Conservation (phyloP, 768 basidiomycete genomes). For the Podaxis sp. region DNA sequence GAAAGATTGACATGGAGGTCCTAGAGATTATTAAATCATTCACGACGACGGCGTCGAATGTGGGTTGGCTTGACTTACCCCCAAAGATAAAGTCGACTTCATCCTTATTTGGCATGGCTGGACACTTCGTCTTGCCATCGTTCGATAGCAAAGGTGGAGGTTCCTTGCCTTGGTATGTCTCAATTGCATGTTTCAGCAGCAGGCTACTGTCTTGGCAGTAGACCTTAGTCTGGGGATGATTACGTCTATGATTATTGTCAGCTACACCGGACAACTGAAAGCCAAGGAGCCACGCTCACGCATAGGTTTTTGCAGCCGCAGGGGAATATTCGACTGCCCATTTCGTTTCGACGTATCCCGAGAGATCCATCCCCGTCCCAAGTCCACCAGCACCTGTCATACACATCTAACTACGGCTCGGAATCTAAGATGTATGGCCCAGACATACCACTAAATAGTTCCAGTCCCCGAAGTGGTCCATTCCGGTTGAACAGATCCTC, state of each 20-base stretch:
- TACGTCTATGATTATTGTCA: slow-evolving; percentile 39
- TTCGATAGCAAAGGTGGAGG: slow-evolving; percentile 41
- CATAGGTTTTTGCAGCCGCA: slow-evolving; percentile 63
- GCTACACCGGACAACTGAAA: not conserved
- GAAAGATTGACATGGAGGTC: slow-evolving; percentile 78
- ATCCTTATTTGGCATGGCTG: slow-evolving; percentile 55
- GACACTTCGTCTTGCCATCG: slow-evolving; percentile 34
- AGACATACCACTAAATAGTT: slow-evolving; percentile 65
- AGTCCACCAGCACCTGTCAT: slow-evolving; percentile 70
- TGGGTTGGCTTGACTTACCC: slow-evolving; percentile 37
- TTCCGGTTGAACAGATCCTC: slow-evolving; percentile 33
- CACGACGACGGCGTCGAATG: not conserved
- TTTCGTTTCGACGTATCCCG: slow-evolving; percentile 59
- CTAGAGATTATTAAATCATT: slow-evolving; percentile 31
- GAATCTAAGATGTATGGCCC: not conserved
- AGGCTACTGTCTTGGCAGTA: slow-evolving; percentile 66
- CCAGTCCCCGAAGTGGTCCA: slow-evolving; percentile 55
- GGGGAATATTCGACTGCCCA: slow-evolving; percentile 71
- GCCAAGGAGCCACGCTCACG: slow-evolving; percentile 36
- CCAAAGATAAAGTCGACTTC: slow-evolving; percentile 75
- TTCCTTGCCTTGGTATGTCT: slow-evolving; percentile 39
- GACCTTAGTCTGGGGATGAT: slow-evolving; percentile 60
- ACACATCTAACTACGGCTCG: not conserved
- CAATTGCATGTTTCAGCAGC: slow-evolving; percentile 59
- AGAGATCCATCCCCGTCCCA: slow-evolving; percentile 63